Evolutionary conservation across 495 filamentous ascomycete species (phyloP).

Genomic region (Podospora comata): DNA sequence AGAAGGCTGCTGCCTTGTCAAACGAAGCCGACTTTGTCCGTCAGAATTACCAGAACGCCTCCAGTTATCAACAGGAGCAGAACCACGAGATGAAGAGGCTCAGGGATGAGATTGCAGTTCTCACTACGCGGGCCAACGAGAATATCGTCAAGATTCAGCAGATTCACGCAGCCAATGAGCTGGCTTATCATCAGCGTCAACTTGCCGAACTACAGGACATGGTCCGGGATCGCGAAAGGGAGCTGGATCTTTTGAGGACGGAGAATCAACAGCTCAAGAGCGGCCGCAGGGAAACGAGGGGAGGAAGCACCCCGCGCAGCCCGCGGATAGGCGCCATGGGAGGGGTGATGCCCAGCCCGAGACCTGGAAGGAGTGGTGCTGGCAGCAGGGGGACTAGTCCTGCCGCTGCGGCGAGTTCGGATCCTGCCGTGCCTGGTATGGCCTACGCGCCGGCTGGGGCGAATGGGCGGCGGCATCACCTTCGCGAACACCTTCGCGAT

Average conservation of each 20-base stretch:
- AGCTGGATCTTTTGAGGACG: constrained; percentile 43
- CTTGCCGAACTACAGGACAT: constrained; percentile 56
- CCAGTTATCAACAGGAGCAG: constrained; percentile 50
- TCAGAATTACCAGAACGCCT: constrained; percentile 61
- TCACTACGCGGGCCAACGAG: constrained; percentile 50
- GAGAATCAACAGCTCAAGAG: constrained; percentile 43
- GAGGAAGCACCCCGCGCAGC: constrained; percentile 49
- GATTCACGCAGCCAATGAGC: constrained; percentile 45
- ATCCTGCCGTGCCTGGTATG: constrained; percentile 9
- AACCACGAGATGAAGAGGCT: constrained; percentile 51
- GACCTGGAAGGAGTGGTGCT: constrained; percentile 31
- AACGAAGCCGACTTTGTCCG: constrained; percentile 58
- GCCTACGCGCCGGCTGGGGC: constrained; percentile 2
- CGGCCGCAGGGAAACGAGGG: constrained; percentile 49
- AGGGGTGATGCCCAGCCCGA: constrained; percentile 31
- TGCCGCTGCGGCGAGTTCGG: constrained; percentile 29
- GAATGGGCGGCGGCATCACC: not conserved
- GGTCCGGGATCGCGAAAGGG: constrained; percentile 57
- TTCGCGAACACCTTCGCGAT: not conserved
- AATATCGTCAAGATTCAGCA: constrained; percentile 52
- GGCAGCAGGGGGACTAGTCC: constrained; percentile 48
- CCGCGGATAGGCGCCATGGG: constrained; percentile 40
- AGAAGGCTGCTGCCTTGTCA: constrained; percentile 37
- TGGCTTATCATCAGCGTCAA: constrained; percentile 27
- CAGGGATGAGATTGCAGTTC: constrained; percentile 42